Conservation (phyloP, 352 stramenopile species). For the Ochromonadaceae sp. region DNA sequence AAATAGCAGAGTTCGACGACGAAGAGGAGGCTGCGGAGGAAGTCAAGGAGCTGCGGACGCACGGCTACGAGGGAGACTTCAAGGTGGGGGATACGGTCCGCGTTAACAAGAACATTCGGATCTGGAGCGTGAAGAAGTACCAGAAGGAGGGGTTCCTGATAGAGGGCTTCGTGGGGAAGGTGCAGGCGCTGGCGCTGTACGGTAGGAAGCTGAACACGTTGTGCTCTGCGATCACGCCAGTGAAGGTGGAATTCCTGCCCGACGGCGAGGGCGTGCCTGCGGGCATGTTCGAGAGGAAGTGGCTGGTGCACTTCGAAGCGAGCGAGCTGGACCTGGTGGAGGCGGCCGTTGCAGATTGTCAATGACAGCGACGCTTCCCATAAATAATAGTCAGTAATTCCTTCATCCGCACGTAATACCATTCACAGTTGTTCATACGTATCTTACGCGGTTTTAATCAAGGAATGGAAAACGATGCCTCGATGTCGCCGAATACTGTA, state of each 20-base stretch:
- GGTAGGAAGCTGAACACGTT: neutral
- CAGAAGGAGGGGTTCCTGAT: neutral
- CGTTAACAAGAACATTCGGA: neutral
- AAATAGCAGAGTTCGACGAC: no score
- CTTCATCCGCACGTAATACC: no score
- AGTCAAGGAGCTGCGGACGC: no score
- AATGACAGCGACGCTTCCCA: no score
- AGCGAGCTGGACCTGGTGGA: neutral
- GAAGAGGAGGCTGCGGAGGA: no score
- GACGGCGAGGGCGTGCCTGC: neutral
- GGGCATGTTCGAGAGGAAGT: neutral
- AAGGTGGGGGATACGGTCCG: neutral
- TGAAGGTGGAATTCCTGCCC: slow-evolving; percentile 1
- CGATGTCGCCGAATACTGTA: no score
- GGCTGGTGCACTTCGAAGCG: neutral
- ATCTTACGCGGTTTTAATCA: no score
- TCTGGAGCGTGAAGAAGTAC: neutral
- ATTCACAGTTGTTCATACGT: no score
- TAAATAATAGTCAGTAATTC: no score
- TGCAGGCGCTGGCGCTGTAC: neutral
- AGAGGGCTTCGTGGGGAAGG: neutral
- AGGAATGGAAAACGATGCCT: no score
- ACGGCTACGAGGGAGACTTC: slow-evolving; percentile 2
- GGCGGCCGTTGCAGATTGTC: no score
- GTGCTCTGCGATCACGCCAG: neutral